Base-by-base conservation (phyloP, 108 stramenopile species). In the Discostella stelligeroides region DNA sequence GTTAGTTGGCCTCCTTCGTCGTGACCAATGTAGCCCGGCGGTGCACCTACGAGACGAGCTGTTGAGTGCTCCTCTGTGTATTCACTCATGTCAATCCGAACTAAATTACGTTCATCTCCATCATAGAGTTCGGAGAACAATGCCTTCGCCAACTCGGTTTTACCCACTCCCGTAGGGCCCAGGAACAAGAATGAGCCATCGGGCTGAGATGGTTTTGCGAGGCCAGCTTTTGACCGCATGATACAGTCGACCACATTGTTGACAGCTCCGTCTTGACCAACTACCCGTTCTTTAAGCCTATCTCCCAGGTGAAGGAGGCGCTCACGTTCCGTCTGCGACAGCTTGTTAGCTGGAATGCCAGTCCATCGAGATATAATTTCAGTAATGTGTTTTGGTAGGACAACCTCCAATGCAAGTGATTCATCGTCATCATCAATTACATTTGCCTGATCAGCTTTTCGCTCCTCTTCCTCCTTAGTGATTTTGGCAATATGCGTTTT, bases 1-100 rank as follows among this genome's bases (percentile, higher is more conserved):
- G 98, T 99, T 28, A 99, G 83, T 62, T 98, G 96, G 8, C 98
- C 98, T 37, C 98, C 98, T 61, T 97, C 94, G 38, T 98, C 98
- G 62, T 96, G 92, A 30, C 98, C 98, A 37, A 96, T 75, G 51
- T 97, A 97, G 28, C 96, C 96, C 8, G 96, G 96, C 4, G 96
- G 95, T 1, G 95, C 87, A 7, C 96, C 96, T 18, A 96, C 71
- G 23, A 94, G 71, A 6, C 95, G 48, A n/a, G 83, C 72, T 0
- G 95, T 95, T 3, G 92, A 76, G 60, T 93, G 92, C 62, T 89
- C 76, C 70, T 96, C 95, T 62, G 92, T 95, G 79, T 95, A 96
- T 39, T 97, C 97, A 18, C 77, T 80, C 95, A 95, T 96, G 67
- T 97, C 97, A 58, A 97, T 92, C 27, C 97, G 80, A 10, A 88